These are phyloP conservation scores for Ogataea angusta DNA, from an alignment of 805 yeast genomes.

Conservation along the genomic window DNA sequence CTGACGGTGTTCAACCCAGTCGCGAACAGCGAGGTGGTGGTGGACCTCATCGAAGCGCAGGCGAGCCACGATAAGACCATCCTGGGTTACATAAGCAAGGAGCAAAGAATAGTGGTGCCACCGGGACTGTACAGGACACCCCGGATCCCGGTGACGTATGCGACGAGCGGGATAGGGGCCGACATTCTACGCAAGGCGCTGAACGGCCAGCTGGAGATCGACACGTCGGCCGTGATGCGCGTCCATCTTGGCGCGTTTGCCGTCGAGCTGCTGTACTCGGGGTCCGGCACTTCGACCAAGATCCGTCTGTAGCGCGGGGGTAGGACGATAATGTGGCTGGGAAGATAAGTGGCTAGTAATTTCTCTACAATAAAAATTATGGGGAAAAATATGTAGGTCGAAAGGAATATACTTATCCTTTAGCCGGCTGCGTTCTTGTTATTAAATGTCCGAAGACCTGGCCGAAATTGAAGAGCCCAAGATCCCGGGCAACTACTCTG, in stretches of 20 bases:
- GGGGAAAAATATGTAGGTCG: conserved; percentile 9
- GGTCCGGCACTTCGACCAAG: conserved; percentile 41
- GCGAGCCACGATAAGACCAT: conserved; percentile 46
- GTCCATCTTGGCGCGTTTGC: conserved; percentile 39
- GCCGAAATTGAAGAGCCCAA: conserved; percentile 41
- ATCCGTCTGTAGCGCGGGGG: conserved; percentile 27
- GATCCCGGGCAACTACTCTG: conserved; percentile 51
- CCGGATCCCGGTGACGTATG: conserved; percentile 46
- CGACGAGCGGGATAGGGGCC: conserved; percentile 42
- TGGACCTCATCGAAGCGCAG: conserved; percentile 42
- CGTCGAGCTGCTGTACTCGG: conserved; percentile 43
- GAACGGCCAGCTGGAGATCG: conserved; percentile 47
- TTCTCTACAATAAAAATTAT: not conserved
- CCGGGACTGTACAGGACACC: conserved; percentile 53
- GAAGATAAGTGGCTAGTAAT: conserved; percentile 3
- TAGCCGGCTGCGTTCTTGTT: not conserved
- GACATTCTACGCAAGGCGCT: conserved; percentile 49
- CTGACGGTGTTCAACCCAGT: conserved; percentile 54
- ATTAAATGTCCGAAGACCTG: conserved; percentile 7
- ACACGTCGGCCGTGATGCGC: conserved; percentile 42
- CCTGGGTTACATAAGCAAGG: conserved; percentile 43
- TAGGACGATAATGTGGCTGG: conserved; percentile 2
- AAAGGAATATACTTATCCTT: conserved; percentile 3
- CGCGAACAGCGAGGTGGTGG: conserved; percentile 40
- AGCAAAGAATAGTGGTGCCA: conserved; percentile 42